Base-by-base conservation (phyloP, 2,329 filamentous ascomycete genomes). In the Raffaelea arxii region DNA sequence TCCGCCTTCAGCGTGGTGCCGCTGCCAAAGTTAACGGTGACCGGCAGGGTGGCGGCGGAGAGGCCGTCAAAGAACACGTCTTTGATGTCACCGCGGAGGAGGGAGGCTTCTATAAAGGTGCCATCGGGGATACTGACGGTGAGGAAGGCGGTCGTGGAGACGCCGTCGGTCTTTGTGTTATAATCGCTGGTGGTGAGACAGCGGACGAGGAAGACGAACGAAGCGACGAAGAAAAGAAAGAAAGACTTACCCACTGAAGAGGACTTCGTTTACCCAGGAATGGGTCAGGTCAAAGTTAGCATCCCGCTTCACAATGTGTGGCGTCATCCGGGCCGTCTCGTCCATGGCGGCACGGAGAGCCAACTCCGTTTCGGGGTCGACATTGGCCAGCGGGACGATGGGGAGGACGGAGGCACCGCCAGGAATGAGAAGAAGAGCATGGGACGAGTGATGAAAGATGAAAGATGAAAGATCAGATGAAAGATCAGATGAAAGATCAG, bases 51-150 rank as follows among this genome's bases (percentile, higher is more conserved):
- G 47, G 70, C 46, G 53, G 65, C 62, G 56, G 66, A 63, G 62
- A 59, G 32, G 50, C 62, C 49, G 63, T 61, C 43, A 53, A 80
- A 75, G 43, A 70, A 59, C 5, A 68, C 62, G 22, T 72, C 61
- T 14, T 69, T 58, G 44, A 77, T 62, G 3, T 61, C 59, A n/a
- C 75, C 65, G n/a, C n/a, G n/a, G 19, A 69, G 49, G 45, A 71
- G 59, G 49, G 65, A 61, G 46, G 69, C 62, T 55, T 66, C 62
- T 24, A 71, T 53, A 43, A 53, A 63, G 36, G 68, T 63, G 30
- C 59, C 60, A 30, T 76, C 69, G 11, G 71, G 65, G 1, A 79
- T 62, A n/a, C n/a, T n/a, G n/a, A n/a, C 67, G 36, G 71, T 58
- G 1, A 68, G 62, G 2, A 65, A 64, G 24, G 67, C 55, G 6